These are phyloP conservation scores for Acrodontium crateriforme DNA, from an alignment of 2,329 filamentous ascomycete species.

Conservation along the genomic window DNA sequence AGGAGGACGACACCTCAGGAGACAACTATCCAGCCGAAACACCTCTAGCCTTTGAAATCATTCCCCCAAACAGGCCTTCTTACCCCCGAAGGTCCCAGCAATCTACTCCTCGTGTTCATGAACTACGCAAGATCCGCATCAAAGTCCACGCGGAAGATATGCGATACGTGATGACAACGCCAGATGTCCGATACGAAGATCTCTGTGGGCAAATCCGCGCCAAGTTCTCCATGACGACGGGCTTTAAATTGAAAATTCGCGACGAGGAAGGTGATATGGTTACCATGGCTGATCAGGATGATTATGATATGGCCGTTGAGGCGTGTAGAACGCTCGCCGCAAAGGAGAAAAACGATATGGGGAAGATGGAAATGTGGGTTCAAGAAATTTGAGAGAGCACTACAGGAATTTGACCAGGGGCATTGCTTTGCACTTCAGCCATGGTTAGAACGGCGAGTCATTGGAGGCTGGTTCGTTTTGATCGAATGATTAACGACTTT, in stretches of 20 bases:
- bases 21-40: constrained; percentile 38
- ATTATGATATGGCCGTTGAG: constrained; percentile 75
- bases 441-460: too few relatives aligned
- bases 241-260: constrained; percentile 78
- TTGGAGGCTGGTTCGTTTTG: too few relatives aligned
- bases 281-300: constrained; percentile 91
- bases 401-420: too few relatives aligned
- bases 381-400: constrained; percentile 10
- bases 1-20: constrained; percentile 50
- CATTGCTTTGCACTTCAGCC: too few relatives aligned
- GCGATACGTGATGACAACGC: constrained; percentile 76
- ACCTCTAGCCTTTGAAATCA: constrained; percentile 44
- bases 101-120: constrained; percentile 32
- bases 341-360: constrained; percentile 67
- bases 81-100: neutral
- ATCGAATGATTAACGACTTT: too few relatives aligned
- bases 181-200: constrained; percentile 59
- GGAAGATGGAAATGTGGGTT: constrained; percentile 72
- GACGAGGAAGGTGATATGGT: constrained; percentile 93
- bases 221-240: constrained; percentile 62
- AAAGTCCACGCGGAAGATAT: constrained; percentile 90
- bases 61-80: constrained; percentile 17
- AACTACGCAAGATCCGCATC: constrained; percentile 65
- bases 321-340: constrained; percentile 45
- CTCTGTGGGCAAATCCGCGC: constrained; percentile 67